These are phyloP conservation scores for Nicotiana obtusifolia DNA, from an alignment of 257 asterid species.

Conservation along the genomic window DNA sequence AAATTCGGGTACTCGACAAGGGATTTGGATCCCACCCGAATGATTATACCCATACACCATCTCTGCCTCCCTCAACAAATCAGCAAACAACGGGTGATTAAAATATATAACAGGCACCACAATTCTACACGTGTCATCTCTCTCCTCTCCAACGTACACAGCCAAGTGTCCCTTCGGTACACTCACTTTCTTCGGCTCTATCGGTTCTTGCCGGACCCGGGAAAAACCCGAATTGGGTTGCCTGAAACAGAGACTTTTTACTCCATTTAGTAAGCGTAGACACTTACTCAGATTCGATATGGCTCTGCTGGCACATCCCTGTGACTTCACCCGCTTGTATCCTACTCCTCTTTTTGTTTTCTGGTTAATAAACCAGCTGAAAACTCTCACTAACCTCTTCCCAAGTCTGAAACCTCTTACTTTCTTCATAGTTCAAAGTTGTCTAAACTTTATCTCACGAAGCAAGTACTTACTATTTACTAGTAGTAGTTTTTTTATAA, in stretches of 20 bases:
- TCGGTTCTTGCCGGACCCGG: constrained; percentile 2
- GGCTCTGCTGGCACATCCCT: constrained; percentile 10
- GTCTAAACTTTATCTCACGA: neutral
- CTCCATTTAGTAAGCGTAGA: constrained; percentile 26
- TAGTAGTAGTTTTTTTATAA: neutral
- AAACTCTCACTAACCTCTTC: constrained; percentile 28
- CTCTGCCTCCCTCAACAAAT: constrained; percentile 26
- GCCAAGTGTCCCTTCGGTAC: constrained; percentile 28
- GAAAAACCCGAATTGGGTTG: constrained; percentile 10
- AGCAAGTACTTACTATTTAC: neutral
- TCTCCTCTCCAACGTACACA: constrained; percentile 26
- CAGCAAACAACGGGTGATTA: constrained; percentile 27
- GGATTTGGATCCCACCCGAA: constrained; percentile 33
- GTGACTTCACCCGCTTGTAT: constrained; percentile 13
- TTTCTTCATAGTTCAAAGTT: constrained; percentile 27
- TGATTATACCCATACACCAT: constrained; percentile 31
- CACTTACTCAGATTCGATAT: constrained; percentile 32
- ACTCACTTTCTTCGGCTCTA: neutral
- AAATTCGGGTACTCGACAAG: constrained; percentile 32
- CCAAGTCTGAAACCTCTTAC: constrained; percentile 40
- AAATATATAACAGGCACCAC: constrained; percentile 31
- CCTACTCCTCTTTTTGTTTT: constrained; percentile 9
- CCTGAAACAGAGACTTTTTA: constrained; percentile 11
- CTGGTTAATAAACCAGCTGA: constrained; percentile 22
- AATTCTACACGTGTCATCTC: constrained; percentile 21